These are phyloP conservation scores for Fusarium anthophilum DNA, from an alignment of 2,329 filamentous ascomycete species.

Conservation along the genomic window DNA sequence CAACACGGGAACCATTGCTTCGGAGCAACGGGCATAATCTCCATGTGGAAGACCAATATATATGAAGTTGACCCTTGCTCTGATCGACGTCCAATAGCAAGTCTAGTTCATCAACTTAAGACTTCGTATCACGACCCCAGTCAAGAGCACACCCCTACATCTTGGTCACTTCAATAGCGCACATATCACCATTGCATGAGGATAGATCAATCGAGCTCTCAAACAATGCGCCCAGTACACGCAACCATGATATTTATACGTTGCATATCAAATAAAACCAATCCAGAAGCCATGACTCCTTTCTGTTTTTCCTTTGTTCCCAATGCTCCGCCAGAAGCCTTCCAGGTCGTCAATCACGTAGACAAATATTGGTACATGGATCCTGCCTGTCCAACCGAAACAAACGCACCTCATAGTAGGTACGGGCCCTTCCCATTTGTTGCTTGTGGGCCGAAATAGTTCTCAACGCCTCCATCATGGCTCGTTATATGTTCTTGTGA, in stretches of 20 bases:
- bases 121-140: neutral
- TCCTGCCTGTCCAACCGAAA: slow-evolving; percentile 22
- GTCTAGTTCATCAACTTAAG: neutral
- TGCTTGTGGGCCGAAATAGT: slow-evolving; percentile 5
- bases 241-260: slow-evolving; percentile 27
- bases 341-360: slow-evolving; percentile 28
- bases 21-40: neutral
- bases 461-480: slow-evolving; percentile 30
- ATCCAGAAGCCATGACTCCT: slow-evolving; percentile 19
- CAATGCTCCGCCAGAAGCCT: slow-evolving; percentile 14
- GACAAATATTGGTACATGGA: slow-evolving; percentile 34
- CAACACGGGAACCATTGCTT: neutral
- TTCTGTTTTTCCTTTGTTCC: slow-evolving; percentile 20
- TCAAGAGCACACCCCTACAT: neutral
- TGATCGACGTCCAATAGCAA: neutral
- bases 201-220: neutral
- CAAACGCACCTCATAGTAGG: slow-evolving; percentile 5
- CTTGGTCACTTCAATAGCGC: neutral
- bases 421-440: slow-evolving; percentile 9
- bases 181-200: neutral
- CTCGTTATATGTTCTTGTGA: slow-evolving; percentile 26
- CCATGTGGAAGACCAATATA: neutral
- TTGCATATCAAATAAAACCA: slow-evolving; percentile 1
- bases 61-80: neutral
- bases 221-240: slow-evolving; percentile 1